These are phyloP conservation scores for Colletotrichum sp. DNA, from an alignment of 2,329 filamentous ascomycete genomes.

Conservation along the genomic window DNA sequence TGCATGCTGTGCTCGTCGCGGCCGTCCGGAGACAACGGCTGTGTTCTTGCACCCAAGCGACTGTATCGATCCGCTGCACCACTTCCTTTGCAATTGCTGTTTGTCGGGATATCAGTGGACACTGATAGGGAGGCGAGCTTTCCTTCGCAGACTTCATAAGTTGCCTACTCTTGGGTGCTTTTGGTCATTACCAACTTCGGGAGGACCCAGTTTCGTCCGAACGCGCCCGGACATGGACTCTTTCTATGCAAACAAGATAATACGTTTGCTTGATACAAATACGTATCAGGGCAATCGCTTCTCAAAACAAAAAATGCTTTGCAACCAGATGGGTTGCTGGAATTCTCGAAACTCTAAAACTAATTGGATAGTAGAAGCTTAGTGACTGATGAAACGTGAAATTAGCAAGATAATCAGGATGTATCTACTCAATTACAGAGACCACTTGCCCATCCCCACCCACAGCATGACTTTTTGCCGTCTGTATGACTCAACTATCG, in stretches of 20 bases:
- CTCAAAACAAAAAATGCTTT: neutral
- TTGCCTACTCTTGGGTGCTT: neutral
- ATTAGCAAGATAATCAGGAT: neutral
- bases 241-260: too few relatives aligned
- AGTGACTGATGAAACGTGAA: neutral
- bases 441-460: neutral
- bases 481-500: neutral
- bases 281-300: neutral
- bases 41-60: neutral
- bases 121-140: neutral
- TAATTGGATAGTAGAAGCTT: neutral
- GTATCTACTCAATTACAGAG: neutral
- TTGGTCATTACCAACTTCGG: neutral
- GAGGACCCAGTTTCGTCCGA: neutral
- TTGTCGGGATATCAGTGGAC: neutral
- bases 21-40: neutral
- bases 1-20: neutral
- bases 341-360: neutral
- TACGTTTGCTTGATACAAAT: neutral
- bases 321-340: neutral
- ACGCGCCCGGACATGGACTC: neutral
- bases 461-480: neutral
- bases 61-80: neutral
- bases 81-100: neutral
- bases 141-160: neutral